A percentile compares a stretch with the other conserved stretches of the same genome.
phyloP scores from a whole-genome alignment of 352 stramenopile species.

The Saprolegnia diclina region DNA sequence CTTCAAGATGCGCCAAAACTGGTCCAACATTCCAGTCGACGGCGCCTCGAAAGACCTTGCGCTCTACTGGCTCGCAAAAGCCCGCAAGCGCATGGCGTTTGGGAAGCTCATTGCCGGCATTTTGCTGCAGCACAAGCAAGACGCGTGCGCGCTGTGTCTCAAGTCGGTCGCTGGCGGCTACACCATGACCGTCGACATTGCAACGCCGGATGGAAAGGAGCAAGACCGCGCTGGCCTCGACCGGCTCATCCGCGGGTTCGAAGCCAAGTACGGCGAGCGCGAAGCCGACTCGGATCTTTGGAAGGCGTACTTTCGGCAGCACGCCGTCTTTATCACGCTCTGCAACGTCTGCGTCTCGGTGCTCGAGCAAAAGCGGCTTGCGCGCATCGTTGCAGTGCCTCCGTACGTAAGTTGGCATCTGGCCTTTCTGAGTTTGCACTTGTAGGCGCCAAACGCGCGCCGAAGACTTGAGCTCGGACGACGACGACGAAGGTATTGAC shows the following conservation, averaged over 20 bases:
- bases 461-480: slow-evolving; percentile 92
- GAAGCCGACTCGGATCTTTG: slow-evolving; percentile 90
- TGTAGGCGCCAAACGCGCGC: slow-evolving; percentile 45
- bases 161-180: slow-evolving; percentile 61
- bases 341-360: slow-evolving; percentile 89
- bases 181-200: slow-evolving; percentile 78
- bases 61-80: slow-evolving; percentile 89
- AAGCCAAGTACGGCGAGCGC: slow-evolving; percentile 70
- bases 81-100: slow-evolving; percentile 90
- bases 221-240: slow-evolving; percentile 76
- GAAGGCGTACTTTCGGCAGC: slow-evolving; percentile 95
- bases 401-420: not conserved
- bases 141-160: slow-evolving; percentile 75
- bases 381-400: slow-evolving; percentile 34
- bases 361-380: slow-evolving; percentile 49
- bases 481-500: slow-evolving; percentile 80
- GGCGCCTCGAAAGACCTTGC: slow-evolving; percentile 84
- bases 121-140: slow-evolving; percentile 72
- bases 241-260: slow-evolving; percentile 65
- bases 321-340: slow-evolving; percentile 89
- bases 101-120: slow-evolving; percentile 82
- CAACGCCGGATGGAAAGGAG: slow-evolving; percentile 52
- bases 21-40: slow-evolving; percentile 76
- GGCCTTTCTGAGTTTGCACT: not conserved
- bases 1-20: slow-evolving; percentile 80